Base-by-base conservation (phyloP, 2,329 filamentous ascomycete genomes). In the Phoma herbarum region DNA sequence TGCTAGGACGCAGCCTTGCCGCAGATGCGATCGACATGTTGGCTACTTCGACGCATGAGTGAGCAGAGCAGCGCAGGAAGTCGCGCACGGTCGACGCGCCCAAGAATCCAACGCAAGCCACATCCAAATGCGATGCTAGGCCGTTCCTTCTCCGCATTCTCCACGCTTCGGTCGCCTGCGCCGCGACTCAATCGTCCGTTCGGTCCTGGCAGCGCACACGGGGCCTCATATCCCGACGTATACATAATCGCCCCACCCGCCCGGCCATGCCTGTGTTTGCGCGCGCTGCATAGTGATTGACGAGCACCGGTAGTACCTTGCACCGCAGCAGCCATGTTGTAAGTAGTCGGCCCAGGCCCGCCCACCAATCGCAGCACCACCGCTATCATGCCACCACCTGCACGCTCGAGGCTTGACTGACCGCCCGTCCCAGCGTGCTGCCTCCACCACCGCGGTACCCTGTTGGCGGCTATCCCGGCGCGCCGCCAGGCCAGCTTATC, bases 371-470 rank as follows among this genome's bases (percentile, higher is more conserved):
- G 68, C 67, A 25, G 46, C 47, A 14, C 52, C 29, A 28, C 43
- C 55, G 54, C 46, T 57, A 55, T 62, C 58, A 55, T 58, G 47
- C 63, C 59, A 50, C 57, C 57, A 54, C 60, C 57, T 41, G 37
- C 37, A 41, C 31, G 37, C 37, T 14, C 37, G 20, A 63, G 49
- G 47, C 65, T 53, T 60, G 58, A 69, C 70, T 75, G 70, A 75
- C 56, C 63, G 59, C 45, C 12, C 25, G 11, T 45, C 49, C 25
- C 70, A 76, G 73, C 52, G 92, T 96, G 68, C 85, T 97, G 60
- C 87, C 86, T 69, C 92, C 93, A 60, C 93, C 93, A 63, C 92
- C 91, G 60, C 88, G 93, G 77, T 97, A 96, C 82, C 90, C 91
- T 56, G 86, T 87, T 65, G 84, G 86, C 71, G 87, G 89, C 64